Evolutionary conservation across 768 basidiomycete genomes (phyloP).

Genomic region (Zangia roseola): DNA sequence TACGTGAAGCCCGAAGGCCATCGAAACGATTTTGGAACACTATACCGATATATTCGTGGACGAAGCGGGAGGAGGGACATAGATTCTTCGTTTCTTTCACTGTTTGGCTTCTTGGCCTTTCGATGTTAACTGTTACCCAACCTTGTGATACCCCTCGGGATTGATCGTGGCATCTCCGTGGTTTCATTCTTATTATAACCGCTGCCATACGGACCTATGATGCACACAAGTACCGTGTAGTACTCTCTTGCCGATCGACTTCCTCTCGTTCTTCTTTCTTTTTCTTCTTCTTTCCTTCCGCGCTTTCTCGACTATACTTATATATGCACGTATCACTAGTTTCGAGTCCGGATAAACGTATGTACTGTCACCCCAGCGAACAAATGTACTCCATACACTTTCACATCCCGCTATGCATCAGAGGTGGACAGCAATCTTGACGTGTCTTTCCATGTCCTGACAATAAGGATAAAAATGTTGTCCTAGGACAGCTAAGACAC

Average conservation of each 20-base stretch:
- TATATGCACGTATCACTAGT: conserved; percentile 19
- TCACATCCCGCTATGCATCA: background rate
- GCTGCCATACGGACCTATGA: conserved; percentile 4
- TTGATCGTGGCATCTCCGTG: background rate
- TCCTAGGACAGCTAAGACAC: too few relatives aligned
- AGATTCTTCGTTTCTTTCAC: conserved; percentile 6
- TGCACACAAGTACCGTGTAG: background rate
- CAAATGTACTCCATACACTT: conserved; percentile 6
- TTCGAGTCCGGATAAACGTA: conserved; percentile 14
- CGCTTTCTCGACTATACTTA: conserved; percentile 14
- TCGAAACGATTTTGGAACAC: conserved; percentile 93
- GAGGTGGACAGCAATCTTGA: too few relatives aligned
- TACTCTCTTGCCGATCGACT: background rate
- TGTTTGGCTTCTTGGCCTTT: background rate
- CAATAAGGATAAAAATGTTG: too few relatives aligned
- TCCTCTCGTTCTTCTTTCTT: background rate
- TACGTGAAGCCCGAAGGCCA: conserved; percentile 52
- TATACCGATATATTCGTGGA: conserved; percentile 97
- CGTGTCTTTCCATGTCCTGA: too few relatives aligned
- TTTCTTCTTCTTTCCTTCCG: background rate
- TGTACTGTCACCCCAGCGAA: conserved; percentile 16
- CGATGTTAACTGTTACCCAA: conserved; percentile 22
- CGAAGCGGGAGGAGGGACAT: conserved; percentile 54
- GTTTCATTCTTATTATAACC: conserved; percentile 13
- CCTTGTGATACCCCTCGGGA: conserved; percentile 26